Percentiles rank a stretch among this genome's conserved stretches.
Conservation (phyloP, 2,329 filamentous ascomycete species). For the Monilinia fructigena region DNA sequence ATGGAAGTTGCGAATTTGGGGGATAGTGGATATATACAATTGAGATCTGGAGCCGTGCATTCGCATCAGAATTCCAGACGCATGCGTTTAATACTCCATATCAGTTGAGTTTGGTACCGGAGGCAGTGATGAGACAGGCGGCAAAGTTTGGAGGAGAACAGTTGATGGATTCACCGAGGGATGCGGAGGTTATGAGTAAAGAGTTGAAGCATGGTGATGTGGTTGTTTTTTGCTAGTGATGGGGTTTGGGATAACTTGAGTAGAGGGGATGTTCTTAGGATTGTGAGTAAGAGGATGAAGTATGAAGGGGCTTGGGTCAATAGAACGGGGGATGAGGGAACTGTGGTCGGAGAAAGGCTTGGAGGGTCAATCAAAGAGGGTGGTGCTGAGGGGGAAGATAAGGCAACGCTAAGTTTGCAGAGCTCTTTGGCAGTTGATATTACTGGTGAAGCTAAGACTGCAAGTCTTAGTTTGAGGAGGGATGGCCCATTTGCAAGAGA, state of each 20-base stretch:
- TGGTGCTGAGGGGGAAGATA: constrained; percentile 37
- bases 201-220: constrained; percentile 85
- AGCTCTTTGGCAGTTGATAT: constrained; percentile 76
- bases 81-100: constrained; percentile 98
- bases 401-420: constrained; percentile 60
- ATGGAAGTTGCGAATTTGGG: constrained; percentile 92
- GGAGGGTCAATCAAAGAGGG: constrained; percentile 51
- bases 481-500: constrained; percentile 95
- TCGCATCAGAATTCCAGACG: constrained; percentile 83
- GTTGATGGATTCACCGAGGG: constrained; percentile 78
- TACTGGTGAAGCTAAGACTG: constrained; percentile 76
- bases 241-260: constrained; percentile 96
- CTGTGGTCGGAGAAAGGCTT: constrained; percentile 63
- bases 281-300: constrained; percentile 76
- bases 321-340: constrained; percentile 54
- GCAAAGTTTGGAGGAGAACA: constrained; percentile 79
- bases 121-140: constrained; percentile 74
- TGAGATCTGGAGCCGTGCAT: constrained; percentile 82
- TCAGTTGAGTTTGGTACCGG: constrained; percentile 85
- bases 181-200: constrained; percentile 78
- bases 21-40: constrained; percentile 88
- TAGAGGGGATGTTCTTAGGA: constrained; percentile 80
- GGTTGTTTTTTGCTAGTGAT: constrained; percentile 88
- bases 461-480: constrained; percentile 75
- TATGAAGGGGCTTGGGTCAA: constrained; percentile 70